These are phyloP conservation scores for Galerina marginata DNA, from an alignment of 768 basidiomycete genomes.

Conservation along the genomic window DNA sequence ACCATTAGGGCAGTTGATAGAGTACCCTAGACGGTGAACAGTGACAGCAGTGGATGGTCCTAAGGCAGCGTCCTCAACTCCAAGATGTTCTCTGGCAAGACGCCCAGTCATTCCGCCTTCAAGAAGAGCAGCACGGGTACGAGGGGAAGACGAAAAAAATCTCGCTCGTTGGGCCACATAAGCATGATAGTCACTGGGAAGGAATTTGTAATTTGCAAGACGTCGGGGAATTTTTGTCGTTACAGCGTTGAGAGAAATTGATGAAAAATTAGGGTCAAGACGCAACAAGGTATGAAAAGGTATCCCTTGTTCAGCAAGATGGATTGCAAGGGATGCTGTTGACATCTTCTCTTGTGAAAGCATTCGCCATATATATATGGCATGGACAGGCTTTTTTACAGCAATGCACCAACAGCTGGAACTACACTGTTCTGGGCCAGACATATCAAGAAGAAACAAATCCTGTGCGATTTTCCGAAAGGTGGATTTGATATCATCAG, in stretches of 20 bases:
- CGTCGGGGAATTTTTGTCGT: background rate
- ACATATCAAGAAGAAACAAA: background rate
- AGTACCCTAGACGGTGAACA: background rate
- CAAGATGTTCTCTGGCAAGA: background rate
- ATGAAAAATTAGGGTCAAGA: background rate
- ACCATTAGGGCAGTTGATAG: background rate
- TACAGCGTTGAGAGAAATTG: background rate
- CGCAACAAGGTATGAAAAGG: background rate
- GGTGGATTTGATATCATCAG: background rate
- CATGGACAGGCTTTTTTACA: background rate
- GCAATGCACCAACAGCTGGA: background rate
- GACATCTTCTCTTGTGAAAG: background rate
- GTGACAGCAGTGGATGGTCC: background rate
- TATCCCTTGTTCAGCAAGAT: background rate
- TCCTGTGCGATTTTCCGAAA: background rate
- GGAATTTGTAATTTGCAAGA: background rate
- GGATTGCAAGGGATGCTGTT: background rate
- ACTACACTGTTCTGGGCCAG: background rate
- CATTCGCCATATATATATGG: background rate
- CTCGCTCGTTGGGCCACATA: background rate
- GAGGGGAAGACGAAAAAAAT: background rate
- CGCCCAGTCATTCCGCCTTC: background rate
- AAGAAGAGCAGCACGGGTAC: background rate
- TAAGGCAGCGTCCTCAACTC: background rate
- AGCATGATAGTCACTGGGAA: background rate